phyloP scores from a whole-genome alignment of 768 basidiomycete species.

The Crassisporium funariophilum region DNA sequence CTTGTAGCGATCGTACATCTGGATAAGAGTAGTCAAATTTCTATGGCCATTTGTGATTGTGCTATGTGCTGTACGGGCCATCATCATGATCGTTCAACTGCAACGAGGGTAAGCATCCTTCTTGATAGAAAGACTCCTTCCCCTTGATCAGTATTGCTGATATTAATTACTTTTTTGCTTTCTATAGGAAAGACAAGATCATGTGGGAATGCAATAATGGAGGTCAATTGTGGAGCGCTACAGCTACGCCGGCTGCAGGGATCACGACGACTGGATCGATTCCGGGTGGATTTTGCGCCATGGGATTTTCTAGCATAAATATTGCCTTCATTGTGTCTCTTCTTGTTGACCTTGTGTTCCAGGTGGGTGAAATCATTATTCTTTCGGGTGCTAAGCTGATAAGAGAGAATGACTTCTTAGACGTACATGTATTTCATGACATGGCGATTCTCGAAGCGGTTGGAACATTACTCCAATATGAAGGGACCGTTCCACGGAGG shows the following conservation, averaged over 20 bases:
- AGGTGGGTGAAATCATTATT: conserved; percentile 46
- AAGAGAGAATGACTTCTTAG: conserved; percentile 39
- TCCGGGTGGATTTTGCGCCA: conserved; percentile 57
- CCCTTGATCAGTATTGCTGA: conserved; percentile 7
- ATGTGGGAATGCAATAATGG: conserved; percentile 75
- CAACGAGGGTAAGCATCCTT: conserved; percentile 56
- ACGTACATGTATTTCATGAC: conserved; percentile 76
- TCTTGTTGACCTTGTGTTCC: conserved; percentile 65
- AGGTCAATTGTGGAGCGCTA: conserved; percentile 59
- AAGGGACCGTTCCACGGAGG: conserved; percentile 66
- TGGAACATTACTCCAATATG: conserved; percentile 68
- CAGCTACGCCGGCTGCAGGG: conserved; percentile 44
- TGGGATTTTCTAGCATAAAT: conserved; percentile 62
- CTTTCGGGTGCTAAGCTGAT: conserved; percentile 19
- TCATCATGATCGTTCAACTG: conserved; percentile 74
- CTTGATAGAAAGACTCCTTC: conserved; percentile 13
- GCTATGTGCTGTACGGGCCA: conserved; percentile 62
- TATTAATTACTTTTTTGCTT: conserved; percentile 21
- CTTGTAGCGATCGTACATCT: conserved; percentile 67
- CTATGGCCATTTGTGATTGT: conserved; percentile 74
- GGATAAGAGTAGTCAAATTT: conserved; percentile 64
- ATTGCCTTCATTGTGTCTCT: conserved; percentile 66
- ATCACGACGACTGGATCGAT: conserved; percentile 43
- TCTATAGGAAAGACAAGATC: conserved; percentile 63
- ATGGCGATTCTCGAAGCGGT: conserved; percentile 72